A percentile compares a stretch with the other conserved stretches of the same genome.
Conservation (phyloP, 441 rosid species). For the Erodium trifolium region DNA sequence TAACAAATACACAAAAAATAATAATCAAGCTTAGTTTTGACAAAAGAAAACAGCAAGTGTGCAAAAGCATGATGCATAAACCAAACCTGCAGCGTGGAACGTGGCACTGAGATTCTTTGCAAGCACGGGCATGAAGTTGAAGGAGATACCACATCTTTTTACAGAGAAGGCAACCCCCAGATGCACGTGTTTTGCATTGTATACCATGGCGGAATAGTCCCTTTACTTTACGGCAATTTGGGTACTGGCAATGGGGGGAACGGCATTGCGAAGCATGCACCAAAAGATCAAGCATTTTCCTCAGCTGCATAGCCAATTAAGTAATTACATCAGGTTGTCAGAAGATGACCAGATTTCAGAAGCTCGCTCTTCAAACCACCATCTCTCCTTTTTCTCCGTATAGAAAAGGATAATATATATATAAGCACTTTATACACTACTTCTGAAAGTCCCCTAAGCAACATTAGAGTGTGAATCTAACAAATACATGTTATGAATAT, state of each 20-base stretch:
- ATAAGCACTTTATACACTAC: no score
- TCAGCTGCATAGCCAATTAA: conserved; percentile 54
- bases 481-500: neutral
- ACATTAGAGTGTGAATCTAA: no score
- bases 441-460: no score
- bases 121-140: conserved; percentile 97
- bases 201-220: conserved; percentile 96
- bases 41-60: neutral
- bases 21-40: neutral
- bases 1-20: no score
- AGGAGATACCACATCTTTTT: conserved; percentile 99
- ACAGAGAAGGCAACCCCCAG: conserved; percentile 93
- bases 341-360: conserved; percentile 14
- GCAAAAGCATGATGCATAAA: conserved; percentile 17
- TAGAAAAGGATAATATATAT: no score
- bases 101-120: conserved; percentile 91
- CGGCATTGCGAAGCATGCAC: conserved; percentile 98
- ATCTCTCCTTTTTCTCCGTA: no score
- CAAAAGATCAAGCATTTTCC: conserved; percentile 98
- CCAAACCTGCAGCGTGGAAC: conserved; percentile 94
- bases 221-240: conserved; percentile 96
- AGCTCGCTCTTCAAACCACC: no score
- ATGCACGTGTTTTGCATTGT: conserved; percentile 81
- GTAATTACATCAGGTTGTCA: conserved; percentile 8
- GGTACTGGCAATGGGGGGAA: conserved; percentile 79